Evolutionary conservation across 805 yeast species (phyloP), one percentile per base, ranked within the genome.

Genomic region (Millerozyma miso): DNA sequence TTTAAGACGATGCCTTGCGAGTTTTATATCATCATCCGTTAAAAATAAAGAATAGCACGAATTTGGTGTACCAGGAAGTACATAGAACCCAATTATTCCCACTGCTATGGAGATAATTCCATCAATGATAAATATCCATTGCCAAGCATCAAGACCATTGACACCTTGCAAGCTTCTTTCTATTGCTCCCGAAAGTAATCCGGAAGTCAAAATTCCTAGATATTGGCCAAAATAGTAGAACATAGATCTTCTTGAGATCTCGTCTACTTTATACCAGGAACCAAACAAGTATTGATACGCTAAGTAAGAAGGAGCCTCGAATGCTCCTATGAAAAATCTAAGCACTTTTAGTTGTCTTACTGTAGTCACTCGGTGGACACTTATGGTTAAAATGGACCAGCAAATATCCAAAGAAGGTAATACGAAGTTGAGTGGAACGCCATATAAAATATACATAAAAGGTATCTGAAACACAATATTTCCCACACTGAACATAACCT

Each of bases 41-140:
- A 58, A 53, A 41, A 55, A 58, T 15, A 54, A 48, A 14, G 56
- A 51, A 51, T 58, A 58, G 31, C 60, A 58, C 31, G 52, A 55
- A 35, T 69, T 58, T 4, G 86, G 85, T 13, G 83, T 80, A 35
- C 85, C 87, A 7, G 86, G 86, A 47, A 80, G 59, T 48, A 69
- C 50, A 54, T 74, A 74, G 44, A 70, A 65, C 0, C 83, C 83
- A 37, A 74, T 42, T 5, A 80, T 12, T 7, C 81, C 83, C 26
- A 82, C 72, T 1, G 70, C 77, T 26, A 80, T 52, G 5, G 81
- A 75, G 39, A 83, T 71, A 38, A 75, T 51, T 6, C 80, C 80
- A 55, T 80, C 85, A 48, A 82, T 68, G 40, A 82, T 74, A 51
- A 79, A 81, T 55, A 79, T 74, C 86, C 86, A 82, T 61, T 80